These are phyloP conservation scores for Neonothopanus nambi DNA, from an alignment of 1,284 basidiomycete species.

Conservation along the genomic window DNA sequence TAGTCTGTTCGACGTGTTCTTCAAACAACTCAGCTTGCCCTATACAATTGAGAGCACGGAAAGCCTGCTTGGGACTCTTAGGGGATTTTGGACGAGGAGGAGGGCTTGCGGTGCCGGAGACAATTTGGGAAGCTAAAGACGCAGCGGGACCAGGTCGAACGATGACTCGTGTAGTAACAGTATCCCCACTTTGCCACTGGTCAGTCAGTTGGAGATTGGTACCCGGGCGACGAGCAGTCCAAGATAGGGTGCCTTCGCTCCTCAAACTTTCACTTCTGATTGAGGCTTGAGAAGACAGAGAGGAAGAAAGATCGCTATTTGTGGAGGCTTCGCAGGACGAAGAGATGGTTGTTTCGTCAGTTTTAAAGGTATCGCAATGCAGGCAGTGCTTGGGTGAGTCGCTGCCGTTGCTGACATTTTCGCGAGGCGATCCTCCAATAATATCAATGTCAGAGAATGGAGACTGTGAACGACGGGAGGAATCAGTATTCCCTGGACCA, in stretches of 20 bases:
- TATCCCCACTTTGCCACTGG: not conserved
- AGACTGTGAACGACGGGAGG: not conserved
- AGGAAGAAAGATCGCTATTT: not conserved
- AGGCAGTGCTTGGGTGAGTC: not conserved
- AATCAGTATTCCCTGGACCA: not conserved
- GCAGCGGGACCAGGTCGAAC: not conserved
- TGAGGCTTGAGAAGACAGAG: not conserved
- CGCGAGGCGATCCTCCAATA: not conserved
- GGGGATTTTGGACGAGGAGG: not conserved
- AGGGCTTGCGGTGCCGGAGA: not conserved
- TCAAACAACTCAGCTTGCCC: not conserved
- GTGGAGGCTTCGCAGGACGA: not conserved
- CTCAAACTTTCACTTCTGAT: not conserved
- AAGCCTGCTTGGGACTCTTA: not conserved
- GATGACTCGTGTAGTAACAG: constrained; percentile 1
- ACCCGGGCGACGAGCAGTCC: no score
- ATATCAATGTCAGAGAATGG: not conserved
- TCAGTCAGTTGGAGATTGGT: not conserved
- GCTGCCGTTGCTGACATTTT: not conserved
- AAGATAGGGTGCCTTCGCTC: no score
- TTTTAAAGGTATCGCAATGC: not conserved
- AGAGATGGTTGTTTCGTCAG: not conserved
- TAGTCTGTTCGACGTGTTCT: not conserved
- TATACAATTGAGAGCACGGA: constrained; percentile 1
- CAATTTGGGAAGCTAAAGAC: not conserved